phyloP scores from a whole-genome alignment of 176 grass and related monocot species.

The Hordeum vulgare region MorexV3_pseudomolecules_assembly NC_058524.1:547166904-547167403 shows the following conservation, averaged over 20 bases:
- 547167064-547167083: not conserved
- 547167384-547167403: too few species aligned
- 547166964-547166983: not conserved
- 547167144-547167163: not conserved
- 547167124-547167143: not conserved
- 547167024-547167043: not conserved
- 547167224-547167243: too few species aligned
- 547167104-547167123: not conserved
- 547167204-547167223: too few species aligned
- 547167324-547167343: too few species aligned
- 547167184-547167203: not conserved
- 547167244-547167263: too few species aligned
- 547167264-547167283: too few species aligned
- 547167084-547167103: not conserved
- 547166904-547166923: not conserved
- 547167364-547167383: too few species aligned
- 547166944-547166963: not conserved
- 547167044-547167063: not conserved
- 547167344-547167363: too few species aligned
- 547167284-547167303: too few species aligned
- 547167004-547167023: not conserved
- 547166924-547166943: not conserved
- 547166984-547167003: not conserved
- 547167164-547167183: conserved; percentile 4
- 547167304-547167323: too few species aligned